phyloP scores from a whole-genome alignment of 179 eudicot genomes.

The Silene noctiflora region DNA sequence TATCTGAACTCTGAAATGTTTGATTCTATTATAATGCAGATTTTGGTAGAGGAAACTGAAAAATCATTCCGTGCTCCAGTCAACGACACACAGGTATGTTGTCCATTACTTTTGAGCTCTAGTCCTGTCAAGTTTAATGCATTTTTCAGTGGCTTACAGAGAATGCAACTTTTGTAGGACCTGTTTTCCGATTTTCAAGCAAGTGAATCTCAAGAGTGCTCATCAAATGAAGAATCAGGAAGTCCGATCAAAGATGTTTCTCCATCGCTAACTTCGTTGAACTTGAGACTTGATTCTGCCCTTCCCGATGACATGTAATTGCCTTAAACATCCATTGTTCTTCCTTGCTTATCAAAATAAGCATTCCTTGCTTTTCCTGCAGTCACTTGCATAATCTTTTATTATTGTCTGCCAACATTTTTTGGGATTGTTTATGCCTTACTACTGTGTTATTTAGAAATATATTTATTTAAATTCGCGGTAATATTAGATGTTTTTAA shows the following conservation, averaged over 20 bases:
- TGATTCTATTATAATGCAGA: conserved; percentile 37
- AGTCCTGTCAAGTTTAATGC: not conserved
- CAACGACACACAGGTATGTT: conserved; percentile 68
- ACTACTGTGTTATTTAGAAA: not conserved
- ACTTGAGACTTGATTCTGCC: conserved; percentile 73
- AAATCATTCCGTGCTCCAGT: conserved; percentile 59
- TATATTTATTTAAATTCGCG: too few relatives aligned
- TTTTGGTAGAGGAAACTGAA: conserved; percentile 36
- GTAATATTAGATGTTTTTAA: not conserved
- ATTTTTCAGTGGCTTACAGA: conserved; percentile 8
- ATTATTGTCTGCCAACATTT: not conserved
- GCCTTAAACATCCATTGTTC: not conserved
- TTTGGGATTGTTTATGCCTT: not conserved
- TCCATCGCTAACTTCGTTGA: conserved; percentile 61
- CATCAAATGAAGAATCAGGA: conserved; percentile 29
- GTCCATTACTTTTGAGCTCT: not conserved
- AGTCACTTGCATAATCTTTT: too few relatives aligned
- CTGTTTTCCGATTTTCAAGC: conserved; percentile 57
- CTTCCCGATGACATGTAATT: conserved; percentile 62
- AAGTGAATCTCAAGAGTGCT: conserved; percentile 35
- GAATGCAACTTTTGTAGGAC: conserved; percentile 44
- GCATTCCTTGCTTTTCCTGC: too few relatives aligned
- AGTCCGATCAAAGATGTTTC: conserved; percentile 45
- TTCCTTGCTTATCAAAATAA: not conserved
- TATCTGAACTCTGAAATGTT: not conserved